Conservation (phyloP, 179 eudicot species). For the Gypsophila paniculata region DNA sequence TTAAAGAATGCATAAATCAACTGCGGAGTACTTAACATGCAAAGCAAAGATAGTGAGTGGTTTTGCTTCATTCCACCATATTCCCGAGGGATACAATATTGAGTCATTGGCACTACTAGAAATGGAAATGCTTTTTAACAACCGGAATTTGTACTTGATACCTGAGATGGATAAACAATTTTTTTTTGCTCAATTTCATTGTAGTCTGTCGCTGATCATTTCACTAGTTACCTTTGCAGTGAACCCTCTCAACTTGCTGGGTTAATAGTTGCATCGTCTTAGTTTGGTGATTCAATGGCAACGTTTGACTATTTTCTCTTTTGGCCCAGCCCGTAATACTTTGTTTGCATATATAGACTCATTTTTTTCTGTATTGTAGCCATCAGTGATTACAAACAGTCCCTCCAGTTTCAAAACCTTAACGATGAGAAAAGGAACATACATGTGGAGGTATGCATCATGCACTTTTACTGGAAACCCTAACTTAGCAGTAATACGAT, state of each 20-base stretch:
- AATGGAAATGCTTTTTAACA: too few species aligned
- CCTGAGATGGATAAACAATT: too few species aligned
- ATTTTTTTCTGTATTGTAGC: constrained; percentile 40
- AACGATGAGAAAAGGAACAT: constrained; percentile 89
- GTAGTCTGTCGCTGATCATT: not conserved
- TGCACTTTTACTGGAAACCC: not conserved
- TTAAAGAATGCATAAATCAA: too few species aligned
- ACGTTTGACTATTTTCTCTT: not conserved
- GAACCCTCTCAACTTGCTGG: not conserved
- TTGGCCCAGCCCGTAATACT: not conserved
- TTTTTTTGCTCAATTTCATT: too few species aligned
- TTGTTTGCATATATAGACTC: not conserved
- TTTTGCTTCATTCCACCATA: not conserved
- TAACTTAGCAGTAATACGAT: not conserved
- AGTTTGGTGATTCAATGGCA: not conserved
- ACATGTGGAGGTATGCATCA: constrained; percentile 63
- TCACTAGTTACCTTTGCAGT: not conserved
- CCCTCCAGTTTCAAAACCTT: constrained; percentile 79
- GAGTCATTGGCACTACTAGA: too few species aligned
- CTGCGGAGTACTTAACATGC: not conserved
- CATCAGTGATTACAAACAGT: constrained; percentile 77
- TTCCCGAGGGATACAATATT: too few species aligned
- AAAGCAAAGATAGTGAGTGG: not conserved
- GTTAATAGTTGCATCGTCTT: not conserved
- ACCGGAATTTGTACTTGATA: too few species aligned